These are phyloP conservation scores for Adansonia rubrostipa DNA, from an alignment of 441 rosid genomes.

Conservation along the genomic window DNA sequence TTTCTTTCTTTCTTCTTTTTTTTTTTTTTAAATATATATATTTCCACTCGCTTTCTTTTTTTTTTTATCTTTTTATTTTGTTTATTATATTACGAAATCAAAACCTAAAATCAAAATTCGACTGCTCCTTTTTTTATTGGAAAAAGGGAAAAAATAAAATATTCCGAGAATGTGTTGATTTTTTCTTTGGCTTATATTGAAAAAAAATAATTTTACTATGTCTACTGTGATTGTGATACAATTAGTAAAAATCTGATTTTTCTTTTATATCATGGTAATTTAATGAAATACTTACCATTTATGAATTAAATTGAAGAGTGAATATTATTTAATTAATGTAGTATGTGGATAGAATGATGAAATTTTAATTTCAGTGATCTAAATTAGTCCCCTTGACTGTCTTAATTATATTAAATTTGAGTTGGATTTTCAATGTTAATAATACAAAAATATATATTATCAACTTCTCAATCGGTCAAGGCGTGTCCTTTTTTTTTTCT, in stretches of 20 bases:
- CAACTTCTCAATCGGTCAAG: no score
- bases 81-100: conserved; percentile 8
- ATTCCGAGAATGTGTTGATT: no score
- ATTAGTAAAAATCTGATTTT: neutral
- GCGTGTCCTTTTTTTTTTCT: neutral
- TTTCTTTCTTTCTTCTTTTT: neutral
- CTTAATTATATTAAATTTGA: no score
- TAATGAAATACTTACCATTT: neutral
- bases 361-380: no score
- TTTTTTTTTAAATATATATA: conserved; percentile 32
- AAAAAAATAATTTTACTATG: no score
- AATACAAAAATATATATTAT: no score
- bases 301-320: neutral
- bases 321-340: neutral
- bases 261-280: neutral
- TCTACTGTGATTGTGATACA: neutral
- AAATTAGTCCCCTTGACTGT: no score
- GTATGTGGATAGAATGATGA: no score
- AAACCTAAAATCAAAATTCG: neutral
- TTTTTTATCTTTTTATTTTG: neutral
- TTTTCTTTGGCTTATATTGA: neutral
- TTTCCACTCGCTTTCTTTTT: conserved; percentile 27
- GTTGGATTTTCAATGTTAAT: no score
- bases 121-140: conserved; percentile 1
- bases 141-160: neutral